phyloP scores from a whole-genome alignment of 2,329 filamentous ascomycete species.

The Hypoxylon sp. region DNA sequence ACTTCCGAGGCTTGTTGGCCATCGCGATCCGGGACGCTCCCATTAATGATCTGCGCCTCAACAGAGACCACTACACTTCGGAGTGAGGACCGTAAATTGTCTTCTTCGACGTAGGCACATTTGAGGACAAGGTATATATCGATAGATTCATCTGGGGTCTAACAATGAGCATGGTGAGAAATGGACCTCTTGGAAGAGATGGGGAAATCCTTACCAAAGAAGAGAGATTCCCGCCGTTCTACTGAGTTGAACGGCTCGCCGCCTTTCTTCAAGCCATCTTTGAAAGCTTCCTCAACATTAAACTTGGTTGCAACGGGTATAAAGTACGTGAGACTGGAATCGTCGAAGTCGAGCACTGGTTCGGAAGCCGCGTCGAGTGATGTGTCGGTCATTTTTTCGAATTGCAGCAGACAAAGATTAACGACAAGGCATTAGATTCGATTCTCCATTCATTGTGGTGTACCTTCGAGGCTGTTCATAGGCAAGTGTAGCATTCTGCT shows the following conservation, averaged over 20 bases:
- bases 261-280: conserved; percentile 58
- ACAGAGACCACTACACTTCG: conserved; percentile 74
- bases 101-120: conserved; percentile 71
- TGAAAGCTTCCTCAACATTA: conserved; percentile 66
- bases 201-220: conserved; percentile 73
- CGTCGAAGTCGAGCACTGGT: conserved; percentile 62
- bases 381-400: conserved; percentile 47
- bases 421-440: not conserved
- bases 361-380: conserved; percentile 51
- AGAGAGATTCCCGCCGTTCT: conserved; percentile 73
- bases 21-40: conserved; percentile 63
- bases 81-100: conserved; percentile 69
- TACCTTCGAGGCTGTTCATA: not conserved
- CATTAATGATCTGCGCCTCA: conserved; percentile 75
- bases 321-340: conserved; percentile 71
- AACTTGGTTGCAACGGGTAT: conserved; percentile 70
- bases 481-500: conserved; percentile 19
- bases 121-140: conserved; percentile 77
- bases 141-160: conserved; percentile 78
- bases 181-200: conserved; percentile 49
- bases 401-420: conserved; percentile 1
- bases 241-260: conserved; percentile 68
- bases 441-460: conserved; percentile 13
- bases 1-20: conserved; percentile 66
- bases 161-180: conserved; percentile 62